Percentiles rank a stretch among this genome's conserved stretches.
Conservation (phyloP, 2,329 filamentous ascomycete species). For the Periconia sp. region DNA sequence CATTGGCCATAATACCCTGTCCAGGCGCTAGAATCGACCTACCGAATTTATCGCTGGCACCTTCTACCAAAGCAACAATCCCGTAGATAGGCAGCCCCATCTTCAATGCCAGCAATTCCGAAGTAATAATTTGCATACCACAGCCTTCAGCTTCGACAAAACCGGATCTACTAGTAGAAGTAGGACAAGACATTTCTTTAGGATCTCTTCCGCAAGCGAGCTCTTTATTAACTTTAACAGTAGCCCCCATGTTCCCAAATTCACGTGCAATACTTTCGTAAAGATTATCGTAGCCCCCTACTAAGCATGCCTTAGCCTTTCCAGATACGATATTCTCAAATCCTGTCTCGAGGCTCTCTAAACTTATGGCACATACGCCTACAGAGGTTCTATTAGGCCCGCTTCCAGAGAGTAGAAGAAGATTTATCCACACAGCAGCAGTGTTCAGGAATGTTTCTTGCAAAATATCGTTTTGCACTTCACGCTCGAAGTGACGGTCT, state of each 20-base stretch:
- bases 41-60: slow-evolving; percentile 98
- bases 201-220: slow-evolving; percentile 93
- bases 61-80: slow-evolving; percentile 88
- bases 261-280: slow-evolving; percentile 98
- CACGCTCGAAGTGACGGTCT: slow-evolving; percentile 94
- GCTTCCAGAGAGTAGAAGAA: slow-evolving; percentile 94
- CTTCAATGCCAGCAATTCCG: slow-evolving; percentile 88
- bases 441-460: slow-evolving; percentile 99
- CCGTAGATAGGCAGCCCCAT: slow-evolving; percentile 99
- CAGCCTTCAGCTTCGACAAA: slow-evolving; percentile 99
- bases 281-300: slow-evolving; percentile 99
- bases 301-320: slow-evolving; percentile 95
- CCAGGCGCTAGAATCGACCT: slow-evolving; percentile 95
- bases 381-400: slow-evolving; percentile 98
- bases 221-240: slow-evolving; percentile 96
- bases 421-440: slow-evolving; percentile 99
- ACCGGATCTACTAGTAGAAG: slow-evolving; percentile 91
- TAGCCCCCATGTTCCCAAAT: slow-evolving; percentile 99
- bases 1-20: slow-evolving; percentile 93
- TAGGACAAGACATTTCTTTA: slow-evolving; percentile 95
- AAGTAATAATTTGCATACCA: slow-evolving; percentile 98
- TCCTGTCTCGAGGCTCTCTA: slow-evolving; percentile 96
- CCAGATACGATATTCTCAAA: slow-evolving; percentile 98
- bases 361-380: slow-evolving; percentile 93
- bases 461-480: slow-evolving; percentile 96